Base-by-base conservation (phyloP, 768 basidiomycete genomes). In the Zangia roseola region DNA sequence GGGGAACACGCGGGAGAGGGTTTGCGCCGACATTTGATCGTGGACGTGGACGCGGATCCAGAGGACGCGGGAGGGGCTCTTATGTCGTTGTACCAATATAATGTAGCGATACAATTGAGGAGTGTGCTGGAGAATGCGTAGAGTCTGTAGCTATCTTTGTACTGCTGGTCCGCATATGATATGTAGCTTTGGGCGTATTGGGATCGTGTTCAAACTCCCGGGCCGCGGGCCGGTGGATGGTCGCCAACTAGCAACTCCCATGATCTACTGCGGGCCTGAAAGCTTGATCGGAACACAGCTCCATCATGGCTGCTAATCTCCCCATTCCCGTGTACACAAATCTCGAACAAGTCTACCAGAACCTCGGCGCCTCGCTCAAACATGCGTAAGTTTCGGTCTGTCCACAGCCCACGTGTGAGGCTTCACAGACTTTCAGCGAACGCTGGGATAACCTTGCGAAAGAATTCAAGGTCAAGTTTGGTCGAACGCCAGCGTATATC, bases 401-500 rank as follows among this genome's bases (percentile, higher is more conserved):
- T 17, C 19, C 25, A n/a, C 10, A n/a, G 30, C 14, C 10, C 30
- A 16, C 28, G 31, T 19, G 5, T 10, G 9, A 14, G 10, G 12
- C 5, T 26, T 49, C 34, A 52, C 20, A 17, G 28, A 6, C 16
- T 10, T 40, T 5, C 41, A 78, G 74, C 17, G 68, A 69, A 40
- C 75, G 84, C 37, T 90, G 84, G 84, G 74, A 81, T 55, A 67
- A 74, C 24, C 78, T 91, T 31, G 74, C 75, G 2, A 70, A 75
- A 21, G 77, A 86, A 58, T 91, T 88, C 63, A 71, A 77, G 58
- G 69, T 62, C 45, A 75, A 81, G 49, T 91, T 87, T 55, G 85
- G 85, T 6, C 73, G 74, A 52, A 80, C 78, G 44, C 87, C 89
- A 12, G 71, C 78, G 5, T 84, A 84, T 55, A 87, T 91, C 57